Conservation (phyloP, 2,329 filamentous ascomycete species). For the Penicillium sp. region DNA sequence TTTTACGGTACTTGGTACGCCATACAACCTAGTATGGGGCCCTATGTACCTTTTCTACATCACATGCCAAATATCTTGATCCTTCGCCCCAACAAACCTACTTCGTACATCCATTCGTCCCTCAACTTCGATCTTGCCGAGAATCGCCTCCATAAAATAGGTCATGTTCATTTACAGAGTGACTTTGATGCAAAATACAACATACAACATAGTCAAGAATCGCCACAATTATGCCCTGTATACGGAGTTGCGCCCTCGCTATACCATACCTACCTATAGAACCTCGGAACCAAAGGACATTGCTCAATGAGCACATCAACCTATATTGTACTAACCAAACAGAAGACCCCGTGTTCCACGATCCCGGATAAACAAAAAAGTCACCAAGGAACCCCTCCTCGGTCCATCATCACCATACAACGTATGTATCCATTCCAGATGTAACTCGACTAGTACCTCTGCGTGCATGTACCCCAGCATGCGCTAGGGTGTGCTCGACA, state of each 20-base stretch:
- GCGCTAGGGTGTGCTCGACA: neutral
- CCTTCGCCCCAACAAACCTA: neutral
- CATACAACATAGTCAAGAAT: neutral
- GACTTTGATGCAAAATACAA: neutral
- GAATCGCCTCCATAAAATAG: neutral
- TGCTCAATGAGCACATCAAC: neutral
- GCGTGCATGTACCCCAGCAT: conserved; percentile 2
- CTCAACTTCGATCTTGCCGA: conserved; percentile 3
- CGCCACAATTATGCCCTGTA: neutral
- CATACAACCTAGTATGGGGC: neutral
- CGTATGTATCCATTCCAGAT: neutral
- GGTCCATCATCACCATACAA: neutral
- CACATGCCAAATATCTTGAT: conserved; percentile 7
- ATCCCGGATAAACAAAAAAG: neutral
- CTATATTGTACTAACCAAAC: neutral
- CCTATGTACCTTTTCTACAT: neutral
- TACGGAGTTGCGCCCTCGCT: neutral
- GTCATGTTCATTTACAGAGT: neutral
- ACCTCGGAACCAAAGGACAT: no score
- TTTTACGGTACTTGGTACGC: neutral
- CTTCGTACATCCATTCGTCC: neutral
- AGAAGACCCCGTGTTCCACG: neutral
- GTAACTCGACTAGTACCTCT: neutral
- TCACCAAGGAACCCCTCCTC: neutral
- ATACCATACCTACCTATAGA: neutral